Percentiles rank a stretch among this genome's conserved stretches.
Evolutionary conservation across 2,329 filamentous ascomycete genomes (phyloP).

Genomic region (Monosporascus sp.): DNA sequence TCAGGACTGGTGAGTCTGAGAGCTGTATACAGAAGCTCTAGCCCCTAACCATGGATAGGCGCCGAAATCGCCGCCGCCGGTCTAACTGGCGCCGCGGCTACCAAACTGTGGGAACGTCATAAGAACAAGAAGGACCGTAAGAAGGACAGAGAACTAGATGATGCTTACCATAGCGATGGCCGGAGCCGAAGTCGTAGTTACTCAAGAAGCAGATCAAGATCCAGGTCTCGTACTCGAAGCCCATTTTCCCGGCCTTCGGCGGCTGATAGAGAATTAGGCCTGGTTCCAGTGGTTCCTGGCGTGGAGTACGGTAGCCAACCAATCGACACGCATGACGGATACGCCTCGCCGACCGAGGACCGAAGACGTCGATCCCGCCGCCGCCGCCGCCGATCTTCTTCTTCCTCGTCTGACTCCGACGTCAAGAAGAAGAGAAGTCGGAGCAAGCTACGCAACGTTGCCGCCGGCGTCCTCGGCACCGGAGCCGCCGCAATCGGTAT

Average conservation of each 20-base stretch:
- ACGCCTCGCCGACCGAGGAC: conserved; percentile 46
- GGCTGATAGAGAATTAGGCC: conserved; percentile 62
- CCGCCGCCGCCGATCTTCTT: conserved; percentile 31
- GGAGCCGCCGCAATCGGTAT: conserved; percentile 59
- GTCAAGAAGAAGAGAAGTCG: conserved; percentile 45
- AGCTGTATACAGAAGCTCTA: background rate
- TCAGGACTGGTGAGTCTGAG: conserved; percentile 35
- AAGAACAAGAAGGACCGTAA: conserved; percentile 54
- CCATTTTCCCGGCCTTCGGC: conserved; percentile 42
- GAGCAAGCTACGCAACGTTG: conserved; percentile 50
- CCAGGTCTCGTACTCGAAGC: conserved; percentile 32
- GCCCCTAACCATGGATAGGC: conserved; percentile 17
- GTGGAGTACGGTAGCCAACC: conserved; percentile 61
- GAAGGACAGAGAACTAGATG: conserved; percentile 28
- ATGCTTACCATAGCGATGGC: conserved; percentile 23
- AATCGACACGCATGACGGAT: conserved; percentile 33
- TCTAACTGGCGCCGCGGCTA: conserved; percentile 54
- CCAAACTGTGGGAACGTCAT: conserved; percentile 55
- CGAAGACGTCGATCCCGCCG: conserved; percentile 31
- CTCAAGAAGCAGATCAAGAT: conserved; percentile 34
- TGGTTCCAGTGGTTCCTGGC: conserved; percentile 33
- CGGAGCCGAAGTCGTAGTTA: conserved; percentile 40
- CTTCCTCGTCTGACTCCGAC: conserved; percentile 28
- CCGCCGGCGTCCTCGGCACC: conserved; percentile 48
- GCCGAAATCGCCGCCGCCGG: conserved; percentile 58